A percentile compares a stretch with the other conserved stretches of the same genome.
Conservation (phyloP, 495 filamentous ascomycete genomes). For the Aspergillus asperescens region DNA sequence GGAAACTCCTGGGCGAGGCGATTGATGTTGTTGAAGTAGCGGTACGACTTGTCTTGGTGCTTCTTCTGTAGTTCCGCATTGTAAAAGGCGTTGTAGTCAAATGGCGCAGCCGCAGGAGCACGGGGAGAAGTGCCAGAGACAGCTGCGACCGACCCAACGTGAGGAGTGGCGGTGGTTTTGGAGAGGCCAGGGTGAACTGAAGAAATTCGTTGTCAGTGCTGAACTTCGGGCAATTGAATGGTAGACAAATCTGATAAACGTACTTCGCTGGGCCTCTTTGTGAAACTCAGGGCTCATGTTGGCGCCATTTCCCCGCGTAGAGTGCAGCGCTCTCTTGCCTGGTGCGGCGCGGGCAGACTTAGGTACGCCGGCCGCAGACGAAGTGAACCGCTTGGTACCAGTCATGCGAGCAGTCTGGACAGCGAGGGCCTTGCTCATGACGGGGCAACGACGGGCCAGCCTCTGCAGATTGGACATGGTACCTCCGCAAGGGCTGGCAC, state of each 20-base stretch:
- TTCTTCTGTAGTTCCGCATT: slow-evolving; percentile 88
- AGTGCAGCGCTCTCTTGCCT: slow-evolving; percentile 72
- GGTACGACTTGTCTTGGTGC: slow-evolving; percentile 98
- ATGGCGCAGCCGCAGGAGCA: slow-evolving; percentile 51
- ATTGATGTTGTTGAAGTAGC: slow-evolving; percentile 99
- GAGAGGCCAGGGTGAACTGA: slow-evolving; percentile 24
- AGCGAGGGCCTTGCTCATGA: slow-evolving; percentile 96
- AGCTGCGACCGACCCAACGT: slow-evolving; percentile 4
- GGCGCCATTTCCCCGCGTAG: slow-evolving; percentile 66
- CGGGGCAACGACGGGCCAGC: slow-evolving; percentile 87
- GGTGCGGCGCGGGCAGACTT: slow-evolving; percentile 33
- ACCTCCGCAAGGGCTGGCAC: slow-evolving; percentile 71
- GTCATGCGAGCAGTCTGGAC: slow-evolving; percentile 68
- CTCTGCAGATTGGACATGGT: slow-evolving; percentile 97
- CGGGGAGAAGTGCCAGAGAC: slow-evolving; percentile 33
- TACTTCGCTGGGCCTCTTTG: slow-evolving; percentile 52
- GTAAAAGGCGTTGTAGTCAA: slow-evolving; percentile 92
- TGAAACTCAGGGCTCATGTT: slow-evolving; percentile 61
- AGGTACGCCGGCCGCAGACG: slow-evolving; percentile 33
- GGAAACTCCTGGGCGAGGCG: slow-evolving; percentile 94
- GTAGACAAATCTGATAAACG: slow-evolving; percentile 23
- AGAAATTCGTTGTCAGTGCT: slow-evolving; percentile 10
- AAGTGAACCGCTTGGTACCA: slow-evolving; percentile 43
- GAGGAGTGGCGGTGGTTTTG: slow-evolving; percentile 3
- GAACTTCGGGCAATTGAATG: slow-evolving; percentile 9